phyloP scores from a whole-genome alignment of 176 grass and related monocot species.

The Bolboschoenus planiculmis region DNA sequence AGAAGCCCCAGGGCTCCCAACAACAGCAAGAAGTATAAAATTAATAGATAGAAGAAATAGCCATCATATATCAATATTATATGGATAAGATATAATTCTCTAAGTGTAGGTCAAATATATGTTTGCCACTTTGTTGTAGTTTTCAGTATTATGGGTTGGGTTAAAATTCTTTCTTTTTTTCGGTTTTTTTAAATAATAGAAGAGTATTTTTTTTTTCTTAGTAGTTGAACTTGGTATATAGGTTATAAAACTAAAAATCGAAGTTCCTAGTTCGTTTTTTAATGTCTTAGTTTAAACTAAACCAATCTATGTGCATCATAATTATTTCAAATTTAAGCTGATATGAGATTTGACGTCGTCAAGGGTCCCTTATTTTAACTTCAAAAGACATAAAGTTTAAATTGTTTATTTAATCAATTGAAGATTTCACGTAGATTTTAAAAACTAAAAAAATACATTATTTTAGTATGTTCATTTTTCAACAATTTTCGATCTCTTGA shows the following conservation, averaged over 20 bases:
- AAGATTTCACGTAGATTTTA: background rate
- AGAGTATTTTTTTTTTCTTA: background rate
- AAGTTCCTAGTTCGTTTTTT: background rate
- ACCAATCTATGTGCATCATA: background rate
- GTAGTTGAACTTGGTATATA: background rate
- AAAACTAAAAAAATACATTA: background rate
- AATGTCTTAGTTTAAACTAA: background rate
- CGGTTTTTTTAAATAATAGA: slow-evolving; percentile 10
- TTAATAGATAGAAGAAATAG: slow-evolving; percentile 6
- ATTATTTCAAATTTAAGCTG: no score
- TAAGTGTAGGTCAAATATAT: slow-evolving; percentile 20
- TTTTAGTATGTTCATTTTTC: background rate
- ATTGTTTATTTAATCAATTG: background rate
- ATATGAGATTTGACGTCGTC: background rate
- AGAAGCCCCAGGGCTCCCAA: slow-evolving; percentile 25
- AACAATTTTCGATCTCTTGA: background rate
- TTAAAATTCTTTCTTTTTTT: slow-evolving; percentile 14
- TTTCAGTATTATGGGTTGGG: background rate
- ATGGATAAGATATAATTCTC: slow-evolving; percentile 17
- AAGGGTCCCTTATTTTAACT: background rate
- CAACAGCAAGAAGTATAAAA: slow-evolving; percentile 30
- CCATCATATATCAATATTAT: slow-evolving; percentile 11
- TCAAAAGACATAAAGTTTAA: background rate
- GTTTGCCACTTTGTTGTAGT: slow-evolving; percentile 10
- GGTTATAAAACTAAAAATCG: background rate